Evolutionary conservation across 2,329 filamentous ascomycete genomes (phyloP).

Genomic region (Dryadomyces quercus-mongolicae): DNA sequence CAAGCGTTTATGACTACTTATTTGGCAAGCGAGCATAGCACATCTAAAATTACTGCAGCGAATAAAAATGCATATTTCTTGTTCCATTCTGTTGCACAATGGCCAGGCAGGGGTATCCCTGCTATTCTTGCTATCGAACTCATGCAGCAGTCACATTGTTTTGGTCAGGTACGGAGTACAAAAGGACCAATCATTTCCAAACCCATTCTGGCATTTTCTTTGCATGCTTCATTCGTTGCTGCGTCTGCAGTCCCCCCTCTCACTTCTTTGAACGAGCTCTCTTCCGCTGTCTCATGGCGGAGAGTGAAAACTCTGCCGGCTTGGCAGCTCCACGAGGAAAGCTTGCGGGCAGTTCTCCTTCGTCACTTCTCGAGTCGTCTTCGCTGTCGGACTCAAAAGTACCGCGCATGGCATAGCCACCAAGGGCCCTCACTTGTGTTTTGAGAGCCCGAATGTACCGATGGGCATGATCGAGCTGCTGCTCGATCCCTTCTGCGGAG

Average conservation of each 20-base stretch:
- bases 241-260: too few species aligned
- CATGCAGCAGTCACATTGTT: too few species aligned
- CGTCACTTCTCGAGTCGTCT: not conserved
- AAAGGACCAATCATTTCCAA: not conserved
- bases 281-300: not conserved
- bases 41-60: too few species aligned
- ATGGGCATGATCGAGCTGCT: not conserved
- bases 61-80: too few species aligned
- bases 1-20: too few species aligned
- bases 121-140: too few species aligned
- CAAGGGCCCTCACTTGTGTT: slow-evolving; percentile 1
- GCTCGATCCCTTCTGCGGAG: not conserved
- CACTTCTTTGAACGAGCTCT: not conserved
- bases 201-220: not conserved
- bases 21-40: too few species aligned
- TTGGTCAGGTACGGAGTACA: too few species aligned
- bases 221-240: too few species aligned
- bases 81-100: too few species aligned
- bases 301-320: not conserved
- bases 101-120: too few species aligned
- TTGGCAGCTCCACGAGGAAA: not conserved
- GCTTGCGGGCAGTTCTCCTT: not conserved
- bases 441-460: slow-evolving; percentile 1
- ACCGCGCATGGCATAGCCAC: not conserved
- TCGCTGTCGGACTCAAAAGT: not conserved